Evolutionary conservation across 805 yeast genomes (phyloP), one percentile per base, ranked within the genome.

Genomic region (Komagataella populi): DNA sequence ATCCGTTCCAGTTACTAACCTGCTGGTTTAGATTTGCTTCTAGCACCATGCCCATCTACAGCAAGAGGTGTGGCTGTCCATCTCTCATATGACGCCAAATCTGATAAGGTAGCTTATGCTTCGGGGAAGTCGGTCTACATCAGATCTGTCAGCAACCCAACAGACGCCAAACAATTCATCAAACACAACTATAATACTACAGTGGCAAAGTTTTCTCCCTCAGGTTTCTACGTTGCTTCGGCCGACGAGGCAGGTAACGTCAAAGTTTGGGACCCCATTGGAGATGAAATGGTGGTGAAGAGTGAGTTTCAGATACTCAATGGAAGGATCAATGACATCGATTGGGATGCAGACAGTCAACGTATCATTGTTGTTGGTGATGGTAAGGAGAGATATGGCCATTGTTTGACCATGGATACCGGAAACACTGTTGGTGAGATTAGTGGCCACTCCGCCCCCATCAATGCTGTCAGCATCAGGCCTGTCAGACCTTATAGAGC

Each of bases 381-480:
- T 58, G 99, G 98, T 49, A 84, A 84, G 57, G 96, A 89, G 59
- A 77, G 85, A 54, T 90, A 79, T 62, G 99, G 98, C 6, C 96
- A 85, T 58, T 89, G 95, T 56, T 87, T 91, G 64, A 80, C 96
- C 6, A 85, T 84, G 77, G 99, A 93, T 62, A 78, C 96, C 1
- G 99, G 99, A 54, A 93, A 93, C 67, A 80, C 96, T n/a, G 81
- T 93, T 47, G 99, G 99, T 51, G 98, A 93, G 63, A 83, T 91
- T 59, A 81, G 89, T 49, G 99, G 99, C 22, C 99, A 93, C 63
- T 76, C 91, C 16, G 82, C 87, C 23, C 79, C 77, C 48, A 80
- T 91, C 61, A 88, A 86, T 61, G 87, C 93, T 0, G 96, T 89
- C 18, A 80, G 84, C 52, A 83, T 91, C 56, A 83, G 84, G 61